Base-by-base conservation (phyloP, 116 monocot species). In the Dioscorea cayenensis region DNA sequence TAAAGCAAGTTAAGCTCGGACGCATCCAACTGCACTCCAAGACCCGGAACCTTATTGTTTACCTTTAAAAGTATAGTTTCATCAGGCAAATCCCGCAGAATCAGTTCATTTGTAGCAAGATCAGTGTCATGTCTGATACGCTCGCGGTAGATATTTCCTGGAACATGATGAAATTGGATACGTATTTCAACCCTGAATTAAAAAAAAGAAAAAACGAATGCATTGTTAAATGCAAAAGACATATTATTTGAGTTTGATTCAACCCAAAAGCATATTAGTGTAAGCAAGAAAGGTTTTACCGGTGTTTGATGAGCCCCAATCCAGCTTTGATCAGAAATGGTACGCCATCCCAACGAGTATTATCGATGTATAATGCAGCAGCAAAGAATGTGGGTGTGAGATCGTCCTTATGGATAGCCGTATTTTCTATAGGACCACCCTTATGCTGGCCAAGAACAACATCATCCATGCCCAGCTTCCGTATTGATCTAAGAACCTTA, bases 281-380 rank as follows among this genome's bases (percentile, higher is more conserved):
- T 55, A 16, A 5, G n/a, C 55, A 55, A n/a, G 38, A 10, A 36
- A 59, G 55, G 55, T 55, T 18, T 29, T 81, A 88, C 94, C 94
- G 85, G 77, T 90, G 87, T 71, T 94, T 88, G 67, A 88, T 86
- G 51, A 94, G 90, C 7, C 90, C 90, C 80, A 86, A 77, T 23
- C 94, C 90, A 49, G 88, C 76, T 76, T 82, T 94, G 72, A 94
- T 90, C 68, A 94, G 79, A 65, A 94, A 94, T 61, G 94, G 94
- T 10, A 94, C 90, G 11, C 94, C 94, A 73, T 94, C 94, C 94
- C 94, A 94, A 21, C 94, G 85, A 66, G 90, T 86, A 79, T 90
- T 94, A 60, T 94, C 94, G 52, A 90, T 94, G 77, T 88, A 90
- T 62, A 90, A 65, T 25, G 82, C 90, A 74, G 88, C 94, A 60